Conservation (phyloP, 2,329 filamentous ascomycete genomes). For the Hymenotorrendiella dingleyae region DNA sequence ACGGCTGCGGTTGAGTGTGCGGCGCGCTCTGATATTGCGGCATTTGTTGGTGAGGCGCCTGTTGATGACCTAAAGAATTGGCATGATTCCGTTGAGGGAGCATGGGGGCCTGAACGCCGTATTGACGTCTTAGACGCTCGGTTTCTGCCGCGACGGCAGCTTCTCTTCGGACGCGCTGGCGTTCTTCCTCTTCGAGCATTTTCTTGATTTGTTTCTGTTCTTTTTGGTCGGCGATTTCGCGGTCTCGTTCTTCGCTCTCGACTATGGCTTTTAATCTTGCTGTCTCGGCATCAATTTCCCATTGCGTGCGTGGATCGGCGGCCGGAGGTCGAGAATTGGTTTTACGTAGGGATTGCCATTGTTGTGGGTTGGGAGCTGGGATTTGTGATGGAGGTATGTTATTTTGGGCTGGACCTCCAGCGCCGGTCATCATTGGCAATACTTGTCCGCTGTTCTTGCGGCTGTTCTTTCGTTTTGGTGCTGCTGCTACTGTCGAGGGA, state of each 20-base stretch:
- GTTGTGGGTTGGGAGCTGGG: constrained; percentile 12
- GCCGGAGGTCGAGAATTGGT: constrained; percentile 14
- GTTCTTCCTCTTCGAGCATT: constrained; percentile 62
- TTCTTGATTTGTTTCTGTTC: constrained; percentile 54
- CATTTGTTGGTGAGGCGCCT: constrained; percentile 7
- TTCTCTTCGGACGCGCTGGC: constrained; percentile 49
- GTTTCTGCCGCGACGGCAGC: constrained; percentile 72
- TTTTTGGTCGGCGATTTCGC: constrained; percentile 49
- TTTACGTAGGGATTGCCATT: constrained; percentile 6
- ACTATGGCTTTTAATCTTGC: constrained; percentile 58
- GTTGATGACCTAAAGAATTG: constrained; percentile 1
- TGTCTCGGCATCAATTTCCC: constrained; percentile 67
- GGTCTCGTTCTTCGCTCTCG: constrained; percentile 38
- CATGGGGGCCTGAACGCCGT: constrained; percentile 40
- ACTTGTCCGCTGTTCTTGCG: constrained; percentile 13
- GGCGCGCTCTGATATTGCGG: constrained; percentile 25
- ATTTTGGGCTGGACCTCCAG: constrained; percentile 10
- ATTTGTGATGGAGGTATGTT: constrained; percentile 21
- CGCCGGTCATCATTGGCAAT: constrained; percentile 27
- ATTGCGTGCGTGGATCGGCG: constrained; percentile 31
- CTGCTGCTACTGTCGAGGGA: constrained; percentile 30
- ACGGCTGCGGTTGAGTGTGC: constrained; percentile 21
- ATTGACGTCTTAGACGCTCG: constrained; percentile 65
- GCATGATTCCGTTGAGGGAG: constrained; percentile 2
- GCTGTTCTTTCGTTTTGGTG: constrained; percentile 25